A percentile compares a stretch with the other conserved stretches of the same genome.
Evolutionary conservation across 2,329 filamentous ascomycete genomes (phyloP).

Genomic region (Pyrenophora seminiperda): DNA sequence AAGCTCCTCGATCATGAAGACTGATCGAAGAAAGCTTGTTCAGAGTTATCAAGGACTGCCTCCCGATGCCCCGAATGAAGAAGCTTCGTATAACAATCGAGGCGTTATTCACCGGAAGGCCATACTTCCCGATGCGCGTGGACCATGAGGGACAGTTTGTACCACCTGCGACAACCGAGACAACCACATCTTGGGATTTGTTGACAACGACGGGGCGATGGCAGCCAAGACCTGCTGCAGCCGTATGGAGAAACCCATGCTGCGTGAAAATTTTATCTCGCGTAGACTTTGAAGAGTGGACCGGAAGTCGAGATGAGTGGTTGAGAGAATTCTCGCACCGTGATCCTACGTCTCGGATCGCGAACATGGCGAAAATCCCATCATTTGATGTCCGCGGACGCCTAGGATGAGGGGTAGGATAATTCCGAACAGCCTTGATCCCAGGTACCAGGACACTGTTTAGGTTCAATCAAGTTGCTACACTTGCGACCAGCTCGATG

Average conservation of each 20-base stretch:
- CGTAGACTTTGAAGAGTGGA: not conserved
- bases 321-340: conserved; percentile 1
- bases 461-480: not conserved
- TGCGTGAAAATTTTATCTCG: not conserved
- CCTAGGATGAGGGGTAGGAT: not conserved
- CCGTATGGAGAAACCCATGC: conserved; percentile 5
- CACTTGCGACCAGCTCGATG: not conserved
- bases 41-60: too few species aligned
- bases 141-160: too few species aligned
- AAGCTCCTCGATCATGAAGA: too few species aligned
- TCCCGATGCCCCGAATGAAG: too few species aligned
- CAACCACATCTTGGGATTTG: too few species aligned
- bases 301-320: conserved; percentile 3
- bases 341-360: not conserved
- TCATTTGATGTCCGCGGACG: too few species aligned
- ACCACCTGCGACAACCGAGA: too few species aligned
- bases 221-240: not conserved
- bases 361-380: not conserved
- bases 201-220: not conserved
- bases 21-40: too few species aligned
- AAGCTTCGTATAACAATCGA: too few species aligned
- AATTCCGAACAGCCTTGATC: not conserved
- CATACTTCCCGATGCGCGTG: too few species aligned
- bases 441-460: not conserved
- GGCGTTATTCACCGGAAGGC: too few species aligned